A percentile compares a stretch with the other conserved stretches of the same genome.
Evolutionary conservation across 164 flowering plant species (phyloP).

Genomic region (Tinospora cordifolia): DNA sequence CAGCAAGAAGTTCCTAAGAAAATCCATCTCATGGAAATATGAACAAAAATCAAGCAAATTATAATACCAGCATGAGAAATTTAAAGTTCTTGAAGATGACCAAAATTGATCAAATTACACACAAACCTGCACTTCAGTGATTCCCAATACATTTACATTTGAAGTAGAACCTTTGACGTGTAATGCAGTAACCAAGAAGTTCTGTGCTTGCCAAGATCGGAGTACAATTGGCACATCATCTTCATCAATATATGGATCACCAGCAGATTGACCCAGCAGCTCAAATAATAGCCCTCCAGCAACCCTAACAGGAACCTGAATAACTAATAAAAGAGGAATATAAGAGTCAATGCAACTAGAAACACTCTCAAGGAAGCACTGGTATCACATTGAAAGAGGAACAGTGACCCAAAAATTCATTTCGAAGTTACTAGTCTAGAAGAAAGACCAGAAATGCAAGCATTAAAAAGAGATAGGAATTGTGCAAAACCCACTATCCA

Average conservation of each 20-base stretch:
- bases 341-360: background rate
- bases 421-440: background rate
- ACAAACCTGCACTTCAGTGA: constrained; percentile 85
- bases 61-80: too few relatives aligned
- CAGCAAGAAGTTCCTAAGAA: constrained; percentile 67
- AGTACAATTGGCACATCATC: constrained; percentile 85
- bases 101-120: background rate
- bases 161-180: constrained; percentile 69
- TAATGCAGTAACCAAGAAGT: constrained; percentile 68
- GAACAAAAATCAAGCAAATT: too few relatives aligned
- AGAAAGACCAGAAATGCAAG: background rate
- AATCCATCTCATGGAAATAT: constrained; percentile 9
- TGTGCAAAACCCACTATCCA: too few relatives aligned
- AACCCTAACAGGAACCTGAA: constrained; percentile 89
- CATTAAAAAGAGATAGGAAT: background rate
- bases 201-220: constrained; percentile 91
- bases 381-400: background rate
- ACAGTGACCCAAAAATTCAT: background rate
- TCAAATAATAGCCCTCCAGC: constrained; percentile 89
- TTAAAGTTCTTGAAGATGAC: too few relatives aligned
- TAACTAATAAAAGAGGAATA: constrained; percentile 3
- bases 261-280: constrained; percentile 87
- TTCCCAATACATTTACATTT: constrained; percentile 67
- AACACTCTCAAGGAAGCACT: background rate
- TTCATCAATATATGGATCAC: constrained; percentile 73